Evolutionary conservation across 2,329 filamentous ascomycete species (phyloP).

Genomic region (Apiospora hydei): DNA sequence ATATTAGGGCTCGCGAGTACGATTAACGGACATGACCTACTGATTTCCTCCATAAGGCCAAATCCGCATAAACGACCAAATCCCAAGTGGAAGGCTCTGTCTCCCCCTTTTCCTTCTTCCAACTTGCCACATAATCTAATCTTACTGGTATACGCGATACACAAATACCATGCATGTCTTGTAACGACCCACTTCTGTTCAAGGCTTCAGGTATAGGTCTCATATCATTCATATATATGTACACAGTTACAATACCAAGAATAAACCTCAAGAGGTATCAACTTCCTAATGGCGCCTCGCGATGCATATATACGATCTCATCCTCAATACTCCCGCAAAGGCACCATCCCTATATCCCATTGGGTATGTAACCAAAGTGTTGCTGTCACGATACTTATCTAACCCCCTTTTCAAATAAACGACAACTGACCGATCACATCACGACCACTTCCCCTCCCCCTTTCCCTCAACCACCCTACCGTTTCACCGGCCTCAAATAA

Average conservation of each 20-base stretch:
- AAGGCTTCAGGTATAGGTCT: no score
- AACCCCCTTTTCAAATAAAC: background rate
- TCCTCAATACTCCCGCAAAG: background rate
- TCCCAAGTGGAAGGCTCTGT: background rate
- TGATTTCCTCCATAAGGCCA: background rate
- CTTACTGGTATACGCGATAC: no score
- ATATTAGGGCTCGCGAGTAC: no score
- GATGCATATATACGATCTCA: background rate
- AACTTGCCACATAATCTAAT: no score
- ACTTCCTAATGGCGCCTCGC: background rate
- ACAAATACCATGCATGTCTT: no score
- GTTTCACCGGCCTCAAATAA: conserved; percentile 34
- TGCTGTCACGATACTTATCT: background rate
- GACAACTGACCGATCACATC: background rate
- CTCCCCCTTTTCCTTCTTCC: background rate
- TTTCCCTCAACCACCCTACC: background rate
- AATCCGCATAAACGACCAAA: background rate
- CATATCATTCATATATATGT: no score
- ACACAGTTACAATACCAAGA: background rate
- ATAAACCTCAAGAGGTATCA: background rate
- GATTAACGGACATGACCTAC: background rate
- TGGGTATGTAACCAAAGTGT: background rate
- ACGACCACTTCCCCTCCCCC: no score
- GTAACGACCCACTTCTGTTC: no score
- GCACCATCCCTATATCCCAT: background rate